Evolutionary conservation across 169 alveolate species (phyloP), one percentile per base, ranked within the genome.

Genomic region (Besnoitia besnoiti): DNA sequence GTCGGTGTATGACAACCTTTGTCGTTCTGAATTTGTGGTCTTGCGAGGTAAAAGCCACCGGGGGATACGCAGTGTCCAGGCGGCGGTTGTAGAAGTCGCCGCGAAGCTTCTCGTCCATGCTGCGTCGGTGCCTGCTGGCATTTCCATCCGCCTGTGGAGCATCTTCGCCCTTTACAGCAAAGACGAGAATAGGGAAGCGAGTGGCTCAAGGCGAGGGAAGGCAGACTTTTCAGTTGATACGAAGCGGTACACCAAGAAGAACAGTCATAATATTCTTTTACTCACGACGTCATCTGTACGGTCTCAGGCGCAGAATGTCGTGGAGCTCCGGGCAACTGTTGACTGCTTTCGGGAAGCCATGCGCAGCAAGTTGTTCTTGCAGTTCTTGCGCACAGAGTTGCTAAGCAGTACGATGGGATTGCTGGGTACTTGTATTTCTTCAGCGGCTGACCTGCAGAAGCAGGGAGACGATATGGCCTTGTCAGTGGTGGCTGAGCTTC

Each of bases 121-220:
- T 0, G 40, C 84, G 0, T 39, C 84, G 40, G 19, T 73, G 0
- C 84, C 84, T 39, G 46, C 33, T 0, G 84, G 84, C 84, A 73
- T 73, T 39, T 73, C 84, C 12, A 33, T 73, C 84, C 84, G 84
- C 84, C 84, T 73, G 8, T 73, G 84, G 84, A 73, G 46, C 33
- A 73, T 73, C 14, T 73, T 73, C 33, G 19, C 84, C 16, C 27
- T 21, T 33, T 39, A 73, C 16, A 24, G 46, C 46, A 39, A 39
- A 14, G 12, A 0, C 19, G 84, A 73, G 12, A 4, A 27, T 39
- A 39, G 16, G 49, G 84, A 73, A 4, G 46, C 12, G 40, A 24
- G 46, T 27, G 16, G 49, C 33, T 44, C 84, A 5, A 21, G 84
- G 40, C 49, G 49, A 39, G 40, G 30, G 47, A 73, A 12, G 46